Conservation (phyloP, 2,329 filamentous ascomycete species). For the Colletotrichum horii region DNA sequence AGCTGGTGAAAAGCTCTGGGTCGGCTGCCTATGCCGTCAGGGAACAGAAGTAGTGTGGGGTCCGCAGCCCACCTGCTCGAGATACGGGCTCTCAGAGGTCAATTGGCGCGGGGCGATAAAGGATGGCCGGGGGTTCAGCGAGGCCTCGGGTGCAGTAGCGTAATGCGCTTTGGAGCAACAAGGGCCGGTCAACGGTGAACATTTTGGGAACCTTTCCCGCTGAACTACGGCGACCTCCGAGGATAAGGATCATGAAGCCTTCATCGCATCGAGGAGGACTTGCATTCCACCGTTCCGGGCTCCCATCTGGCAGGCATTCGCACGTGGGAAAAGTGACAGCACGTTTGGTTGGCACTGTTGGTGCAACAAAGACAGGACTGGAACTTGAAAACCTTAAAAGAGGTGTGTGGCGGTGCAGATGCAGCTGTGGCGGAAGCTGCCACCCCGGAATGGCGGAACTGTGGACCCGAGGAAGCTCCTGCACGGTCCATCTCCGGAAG, state of each 20-base stretch:
- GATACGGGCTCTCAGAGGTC: constrained; percentile 28
- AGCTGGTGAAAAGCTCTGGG: constrained; percentile 18
- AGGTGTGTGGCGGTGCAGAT: constrained; percentile 1
- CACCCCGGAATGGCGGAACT: constrained; percentile 5
- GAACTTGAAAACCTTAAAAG: not conserved
- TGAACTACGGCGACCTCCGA: constrained; percentile 7
- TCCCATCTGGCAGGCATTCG: not conserved
- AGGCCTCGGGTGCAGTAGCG: constrained; percentile 16
- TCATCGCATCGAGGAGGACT: not conserved
- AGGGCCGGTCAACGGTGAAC: not conserved
- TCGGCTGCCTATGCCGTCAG: constrained; percentile 2
- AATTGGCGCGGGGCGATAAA: constrained; percentile 18
- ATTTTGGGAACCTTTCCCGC: constrained; percentile 10
- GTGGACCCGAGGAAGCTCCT: constrained; percentile 2
- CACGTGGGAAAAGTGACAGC: not conserved
- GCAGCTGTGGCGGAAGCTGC: constrained; percentile 1
- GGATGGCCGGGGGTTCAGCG: not conserved
- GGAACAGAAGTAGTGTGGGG: constrained; percentile 4
- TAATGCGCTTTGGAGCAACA: not conserved
- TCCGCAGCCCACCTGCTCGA: constrained; percentile 27
- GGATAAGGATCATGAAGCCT: not conserved
- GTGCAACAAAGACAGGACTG: not conserved
- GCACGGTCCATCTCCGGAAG: constrained; percentile 12
- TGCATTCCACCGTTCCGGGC: not conserved
- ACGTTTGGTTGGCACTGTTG: not conserved